These are phyloP conservation scores for Truncatella angustata DNA, from an alignment of 2,329 filamentous ascomycete genomes.

Conservation along the genomic window DNA sequence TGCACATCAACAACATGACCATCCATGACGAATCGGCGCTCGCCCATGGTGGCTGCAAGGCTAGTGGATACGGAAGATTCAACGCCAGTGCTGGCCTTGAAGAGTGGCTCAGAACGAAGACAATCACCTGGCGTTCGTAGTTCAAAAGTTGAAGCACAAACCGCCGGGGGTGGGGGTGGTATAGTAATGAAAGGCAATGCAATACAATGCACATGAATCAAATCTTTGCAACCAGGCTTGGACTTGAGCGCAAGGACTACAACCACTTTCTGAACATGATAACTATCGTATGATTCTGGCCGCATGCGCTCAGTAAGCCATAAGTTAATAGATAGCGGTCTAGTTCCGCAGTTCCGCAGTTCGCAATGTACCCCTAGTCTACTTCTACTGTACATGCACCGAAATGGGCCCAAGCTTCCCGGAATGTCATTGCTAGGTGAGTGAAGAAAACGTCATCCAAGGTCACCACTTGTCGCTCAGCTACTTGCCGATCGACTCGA, in stretches of 20 bases:
- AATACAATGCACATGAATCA: neutral
- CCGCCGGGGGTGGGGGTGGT: too few relatives aligned
- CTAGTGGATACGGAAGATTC: conserved; percentile 42
- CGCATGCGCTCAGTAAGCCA: too few relatives aligned
- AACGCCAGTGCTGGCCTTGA: conserved; percentile 27
- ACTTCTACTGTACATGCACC: neutral
- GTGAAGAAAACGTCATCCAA: conserved; percentile 19
- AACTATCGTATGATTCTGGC: too few relatives aligned
- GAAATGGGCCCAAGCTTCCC: conserved; percentile 10
- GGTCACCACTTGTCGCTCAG: neutral
- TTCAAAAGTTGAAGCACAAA: too few relatives aligned
- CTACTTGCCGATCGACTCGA: neutral
- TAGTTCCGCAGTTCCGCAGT: too few relatives aligned
- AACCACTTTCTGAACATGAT: too few relatives aligned
- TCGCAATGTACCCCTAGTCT: neutral
- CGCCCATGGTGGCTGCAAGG: conserved; percentile 40
- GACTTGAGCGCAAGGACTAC: neutral
- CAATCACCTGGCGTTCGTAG: conserved; percentile 27
- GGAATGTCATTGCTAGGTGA: neutral
- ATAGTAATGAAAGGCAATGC: neutral
- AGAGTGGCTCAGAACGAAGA: conserved; percentile 31
- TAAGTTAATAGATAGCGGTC: too few relatives aligned
- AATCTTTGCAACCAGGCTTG: neutral
- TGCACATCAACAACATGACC: conserved; percentile 42
- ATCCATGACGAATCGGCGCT: conserved; percentile 41